Percentiles rank a stretch among this genome's conserved stretches.
These are phyloP conservation scores for Naganishia sp. DNA, from an alignment of 1,284 basidiomycete genomes.

Conservation along the genomic window DNA sequence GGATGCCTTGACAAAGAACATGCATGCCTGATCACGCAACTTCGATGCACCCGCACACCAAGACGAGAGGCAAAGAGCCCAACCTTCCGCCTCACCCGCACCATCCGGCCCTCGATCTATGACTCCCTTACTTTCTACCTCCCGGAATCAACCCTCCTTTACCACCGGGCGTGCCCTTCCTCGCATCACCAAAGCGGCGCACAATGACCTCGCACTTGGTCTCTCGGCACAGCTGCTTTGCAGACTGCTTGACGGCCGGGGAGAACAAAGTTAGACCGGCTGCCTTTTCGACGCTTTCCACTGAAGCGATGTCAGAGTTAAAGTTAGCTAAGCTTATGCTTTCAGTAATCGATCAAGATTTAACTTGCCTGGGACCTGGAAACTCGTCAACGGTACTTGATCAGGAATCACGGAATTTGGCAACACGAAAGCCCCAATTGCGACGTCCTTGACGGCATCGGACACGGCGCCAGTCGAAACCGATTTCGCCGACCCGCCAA, in stretches of 20 bases:
- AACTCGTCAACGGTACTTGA: slow-evolving; percentile 72
- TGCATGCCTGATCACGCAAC: too few relatives aligned
- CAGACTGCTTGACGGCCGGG: slow-evolving; percentile 71
- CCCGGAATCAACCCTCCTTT: slow-evolving; percentile 13
- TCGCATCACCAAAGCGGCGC: slow-evolving; percentile 81
- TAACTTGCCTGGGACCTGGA: slow-evolving; percentile 72
- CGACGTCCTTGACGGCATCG: slow-evolving; percentile 64
- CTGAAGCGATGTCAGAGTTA: slow-evolving; percentile 51
- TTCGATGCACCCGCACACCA: too few relatives aligned
- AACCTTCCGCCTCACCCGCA: too few relatives aligned
- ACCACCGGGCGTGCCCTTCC: slow-evolving; percentile 57
- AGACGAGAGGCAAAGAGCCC: too few relatives aligned
- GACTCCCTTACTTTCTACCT: slow-evolving; percentile 3
- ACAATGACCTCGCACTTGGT: slow-evolving; percentile 83
- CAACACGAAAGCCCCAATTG: slow-evolving; percentile 89
- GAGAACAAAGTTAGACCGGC: slow-evolving; percentile 89
- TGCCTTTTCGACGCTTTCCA: slow-evolving; percentile 87
- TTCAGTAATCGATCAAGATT: too few relatives aligned
- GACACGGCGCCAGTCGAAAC: slow-evolving; percentile 40
- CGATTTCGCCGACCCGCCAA: background rate
- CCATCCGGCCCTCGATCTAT: too few relatives aligned
- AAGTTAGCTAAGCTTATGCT: background rate
- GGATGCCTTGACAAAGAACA: too few relatives aligned
- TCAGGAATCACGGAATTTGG: slow-evolving; percentile 89
- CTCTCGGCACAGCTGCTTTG: slow-evolving; percentile 83